Evolutionary conservation across 2,329 filamentous ascomycete species (phyloP), one percentile per base, ranked within the genome.

Genomic region (Cladophialophora bantiana): DNA sequence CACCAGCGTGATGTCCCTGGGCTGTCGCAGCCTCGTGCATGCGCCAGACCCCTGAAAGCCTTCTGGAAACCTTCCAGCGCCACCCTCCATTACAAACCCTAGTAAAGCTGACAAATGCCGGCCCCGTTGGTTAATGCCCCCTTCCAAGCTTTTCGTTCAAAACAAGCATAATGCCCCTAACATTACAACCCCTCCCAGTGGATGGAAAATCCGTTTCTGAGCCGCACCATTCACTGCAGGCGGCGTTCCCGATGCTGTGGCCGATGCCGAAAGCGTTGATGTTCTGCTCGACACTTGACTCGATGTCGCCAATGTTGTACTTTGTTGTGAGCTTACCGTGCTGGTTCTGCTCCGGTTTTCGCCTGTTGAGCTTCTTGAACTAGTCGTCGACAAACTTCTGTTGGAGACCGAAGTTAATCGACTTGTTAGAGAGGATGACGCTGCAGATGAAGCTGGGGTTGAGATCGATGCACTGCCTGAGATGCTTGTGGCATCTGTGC

Each of bases 21-120:
- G 20, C 45, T 26, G 36, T 6, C 50, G 50, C 65, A 67, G 65
- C 60, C 65, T 67, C 55, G 54, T 50, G 36, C 59, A 35, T 50
- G 31, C 45, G 45, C 45, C 45, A 15, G 31, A n/a, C 36, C 34
- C 50, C 45, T 53, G 34, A 53, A 53, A 50, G 40, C 53, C 59
- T 63, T 59, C 59, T 63, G 42, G 38, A 56, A 64, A 59, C 60
- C 50, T 59, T 60, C 59, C 35, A 64, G 57, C 65, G 60, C 65
- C 65, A 67, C 64, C 36, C 15, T 59, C 53, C 42, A 62, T 59
- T 53, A 50, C 13, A 42, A 63, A 48, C 42, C 42, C 45, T 15
- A 20, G 48, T 55, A 40, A 40, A 34, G 59, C 60, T 64, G 65
- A 67, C 65, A 67, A 67, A 67, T 64, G 56, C 38, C 20, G 31